Evolutionary conservation across 208 protist species (phyloP).

Genomic region (Leishmania tarentolae): DNA sequence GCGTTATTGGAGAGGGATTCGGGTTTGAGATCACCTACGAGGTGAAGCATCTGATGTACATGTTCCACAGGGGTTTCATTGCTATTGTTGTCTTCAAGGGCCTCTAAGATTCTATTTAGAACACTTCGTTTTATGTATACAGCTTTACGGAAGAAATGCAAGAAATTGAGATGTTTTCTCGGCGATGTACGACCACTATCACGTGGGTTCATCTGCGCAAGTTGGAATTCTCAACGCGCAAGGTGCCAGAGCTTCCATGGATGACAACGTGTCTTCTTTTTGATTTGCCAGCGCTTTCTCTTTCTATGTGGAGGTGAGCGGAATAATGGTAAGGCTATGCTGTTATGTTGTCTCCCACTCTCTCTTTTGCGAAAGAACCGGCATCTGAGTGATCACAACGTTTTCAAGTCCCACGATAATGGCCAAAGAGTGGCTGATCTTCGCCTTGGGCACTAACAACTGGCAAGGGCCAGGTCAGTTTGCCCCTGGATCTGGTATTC

Average conservation of each 20-base stretch:
- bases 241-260: neutral
- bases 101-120: constrained; percentile 42
- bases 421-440: constrained; percentile 67
- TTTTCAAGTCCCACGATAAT: constrained; percentile 32
- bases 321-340: constrained; percentile 4
- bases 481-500: constrained; percentile 75
- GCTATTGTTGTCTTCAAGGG: constrained; percentile 96
- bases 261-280: constrained; percentile 11
- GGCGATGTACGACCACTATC: neutral
- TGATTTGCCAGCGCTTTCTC: neutral
- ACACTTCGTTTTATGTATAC: constrained; percentile 15
- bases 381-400: constrained; percentile 10
- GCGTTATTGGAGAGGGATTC: constrained; percentile 95
- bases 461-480: constrained; percentile 75
- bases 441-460: constrained; percentile 79
- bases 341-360: constrained; percentile 10
- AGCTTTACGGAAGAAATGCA: constrained; percentile 5
- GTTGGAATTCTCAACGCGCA: neutral
- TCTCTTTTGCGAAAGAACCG: neutral
- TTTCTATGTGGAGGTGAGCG: neutral
- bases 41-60: constrained; percentile 94
- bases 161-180: neutral
- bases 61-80: constrained; percentile 93
- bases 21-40: constrained; percentile 95
- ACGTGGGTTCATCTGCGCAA: neutral